Evolutionary conservation across 345 rosid species (phyloP).

Genomic region (Eutrema heterophyllum): DNA sequence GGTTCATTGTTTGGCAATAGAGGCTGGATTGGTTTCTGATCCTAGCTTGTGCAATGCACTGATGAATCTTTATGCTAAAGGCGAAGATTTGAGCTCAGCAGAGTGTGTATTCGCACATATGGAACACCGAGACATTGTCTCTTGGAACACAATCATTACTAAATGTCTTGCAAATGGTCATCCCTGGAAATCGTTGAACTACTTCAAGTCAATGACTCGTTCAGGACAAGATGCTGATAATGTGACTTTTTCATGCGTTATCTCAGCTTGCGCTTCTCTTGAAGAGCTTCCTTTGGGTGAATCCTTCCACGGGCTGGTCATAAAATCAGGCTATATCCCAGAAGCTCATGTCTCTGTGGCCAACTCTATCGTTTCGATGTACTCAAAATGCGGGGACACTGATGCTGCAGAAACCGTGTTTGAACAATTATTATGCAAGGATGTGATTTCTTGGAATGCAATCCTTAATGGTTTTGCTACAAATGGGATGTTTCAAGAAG

Average conservation of each 20-base stretch:
- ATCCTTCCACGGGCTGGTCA: slow-evolving; percentile 38
- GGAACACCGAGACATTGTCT: slow-evolving; percentile 40
- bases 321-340: slow-evolving; percentile 36
- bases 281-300: slow-evolving; percentile 36
- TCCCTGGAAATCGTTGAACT: slow-evolving; percentile 39
- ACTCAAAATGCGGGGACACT: slow-evolving; percentile 40
- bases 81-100: slow-evolving; percentile 42
- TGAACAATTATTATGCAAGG: slow-evolving; percentile 29
- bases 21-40: slow-evolving; percentile 42
- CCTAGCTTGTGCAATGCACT: slow-evolving; percentile 45
- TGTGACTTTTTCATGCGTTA: slow-evolving; percentile 44
- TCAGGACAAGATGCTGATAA: slow-evolving; percentile 40
- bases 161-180: slow-evolving; percentile 42
- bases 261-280: slow-evolving; percentile 46
- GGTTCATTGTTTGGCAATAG: slow-evolving; percentile 44
- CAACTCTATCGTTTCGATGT: slow-evolving; percentile 53
- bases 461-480: slow-evolving; percentile 45
- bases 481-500: slow-evolving; percentile 41
- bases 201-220: slow-evolving; percentile 38
- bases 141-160: slow-evolving; percentile 62
- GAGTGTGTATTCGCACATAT: slow-evolving; percentile 36
- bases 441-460: slow-evolving; percentile 55
- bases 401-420: slow-evolving; percentile 40
- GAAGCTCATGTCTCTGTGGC: slow-evolving; percentile 36
- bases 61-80: slow-evolving; percentile 56